phyloP scores from a whole-genome alignment of 1,284 basidiomycete genomes.

The Ceratobasidium sp. region DNA sequence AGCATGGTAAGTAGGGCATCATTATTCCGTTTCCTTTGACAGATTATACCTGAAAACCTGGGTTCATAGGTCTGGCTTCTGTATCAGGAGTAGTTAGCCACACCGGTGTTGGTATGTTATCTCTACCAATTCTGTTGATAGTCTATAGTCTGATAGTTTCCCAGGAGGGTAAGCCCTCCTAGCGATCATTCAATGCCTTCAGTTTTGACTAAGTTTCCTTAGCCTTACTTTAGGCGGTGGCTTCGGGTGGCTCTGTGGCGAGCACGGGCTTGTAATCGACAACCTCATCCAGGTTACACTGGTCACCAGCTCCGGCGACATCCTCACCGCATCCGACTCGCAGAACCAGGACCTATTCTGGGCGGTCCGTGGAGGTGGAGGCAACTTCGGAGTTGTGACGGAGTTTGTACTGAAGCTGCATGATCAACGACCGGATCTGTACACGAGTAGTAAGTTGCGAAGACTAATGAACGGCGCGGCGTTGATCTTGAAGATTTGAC shows the following conservation, averaged over 20 bases:
- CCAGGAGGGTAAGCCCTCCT: background rate
- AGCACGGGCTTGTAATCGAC: slow-evolving; percentile 43
- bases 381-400: slow-evolving; percentile 44
- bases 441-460: slow-evolving; percentile 23
- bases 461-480: background rate
- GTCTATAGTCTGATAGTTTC: background rate
- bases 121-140: background rate
- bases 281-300: slow-evolving; percentile 39
- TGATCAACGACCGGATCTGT: slow-evolving; percentile 38
- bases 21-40: too few species aligned
- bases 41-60: too few species aligned
- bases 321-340: slow-evolving; percentile 29
- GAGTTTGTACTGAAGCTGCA: slow-evolving; percentile 42
- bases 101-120: slow-evolving; percentile 28
- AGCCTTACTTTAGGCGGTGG: slow-evolving; percentile 40
- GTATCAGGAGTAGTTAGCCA: slow-evolving; percentile 36
- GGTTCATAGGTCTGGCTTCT: slow-evolving; percentile 17
- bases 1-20: slow-evolving; percentile 42
- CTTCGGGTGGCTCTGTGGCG: slow-evolving; percentile 34
- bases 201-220: background rate
- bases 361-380: slow-evolving; percentile 42
- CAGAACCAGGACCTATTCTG: slow-evolving; percentile 42
- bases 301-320: slow-evolving; percentile 41
- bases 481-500: background rate
- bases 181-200: background rate